A percentile compares a stretch with the other conserved stretches of the same genome.
Conservation (phyloP, 2,329 filamentous ascomycete genomes). For the Colletotrichum filicis region DNA sequence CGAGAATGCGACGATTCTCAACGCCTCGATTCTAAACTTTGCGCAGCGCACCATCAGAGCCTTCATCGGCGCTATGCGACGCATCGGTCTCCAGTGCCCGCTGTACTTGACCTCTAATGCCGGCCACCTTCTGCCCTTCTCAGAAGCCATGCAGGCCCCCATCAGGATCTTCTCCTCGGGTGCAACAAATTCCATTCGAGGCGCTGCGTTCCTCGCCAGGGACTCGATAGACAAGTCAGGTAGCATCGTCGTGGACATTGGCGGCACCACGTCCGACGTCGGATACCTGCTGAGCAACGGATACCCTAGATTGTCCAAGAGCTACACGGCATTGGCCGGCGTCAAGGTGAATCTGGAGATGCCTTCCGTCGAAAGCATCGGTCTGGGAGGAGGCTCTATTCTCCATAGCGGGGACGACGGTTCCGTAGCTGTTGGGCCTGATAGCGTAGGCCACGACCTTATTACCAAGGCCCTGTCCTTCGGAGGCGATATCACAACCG, state of each 20-base stretch:
- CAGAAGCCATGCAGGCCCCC: conserved; percentile 39
- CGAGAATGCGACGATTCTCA: conserved; percentile 65
- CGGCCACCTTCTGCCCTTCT: conserved; percentile 44
- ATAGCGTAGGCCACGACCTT: conserved; percentile 41
- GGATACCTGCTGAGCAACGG: conserved; percentile 38
- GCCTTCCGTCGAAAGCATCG: conserved; percentile 40
- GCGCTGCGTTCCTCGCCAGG: conserved; percentile 36
- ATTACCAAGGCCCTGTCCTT: conserved; percentile 37
- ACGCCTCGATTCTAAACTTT: conserved; percentile 60
- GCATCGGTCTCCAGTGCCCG: conserved; percentile 49
- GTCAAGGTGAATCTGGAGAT: conserved; percentile 40
- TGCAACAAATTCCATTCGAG: conserved; percentile 40
- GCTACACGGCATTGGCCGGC: conserved; percentile 38
- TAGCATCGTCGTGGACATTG: conserved; percentile 39
- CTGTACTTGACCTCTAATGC: conserved; percentile 63
- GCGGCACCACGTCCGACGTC: conserved; percentile 39
- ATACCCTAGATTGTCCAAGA: conserved; percentile 38
- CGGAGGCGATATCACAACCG: conserved; percentile 37
- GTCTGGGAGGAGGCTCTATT: conserved; percentile 38
- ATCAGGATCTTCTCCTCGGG: conserved; percentile 40
- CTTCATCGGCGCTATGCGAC: conserved; percentile 56
- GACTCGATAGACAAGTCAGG: conserved; percentile 25
- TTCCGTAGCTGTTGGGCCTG: conserved; percentile 38
- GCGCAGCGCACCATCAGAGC: conserved; percentile 57
- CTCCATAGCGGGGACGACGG: conserved; percentile 8